Evolutionary conservation across 495 filamentous ascomycete genomes (phyloP), one percentile per base, ranked within the genome.

Genomic region (Neurospora tetraspora): DNA sequence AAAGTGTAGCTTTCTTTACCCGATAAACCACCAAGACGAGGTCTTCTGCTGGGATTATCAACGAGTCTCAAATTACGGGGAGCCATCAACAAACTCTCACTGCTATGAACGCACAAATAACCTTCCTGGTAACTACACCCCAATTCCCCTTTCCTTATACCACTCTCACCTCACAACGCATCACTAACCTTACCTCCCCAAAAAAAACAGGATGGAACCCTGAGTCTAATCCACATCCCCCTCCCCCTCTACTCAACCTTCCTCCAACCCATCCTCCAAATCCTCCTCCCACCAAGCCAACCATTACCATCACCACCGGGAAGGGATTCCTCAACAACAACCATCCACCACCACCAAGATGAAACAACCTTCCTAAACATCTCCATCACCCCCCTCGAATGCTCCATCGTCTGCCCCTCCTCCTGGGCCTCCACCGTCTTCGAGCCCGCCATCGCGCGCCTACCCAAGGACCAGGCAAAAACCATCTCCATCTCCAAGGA

Each of bases 201-300:
- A 20, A 11, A 10, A 36, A 5, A 20, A 73, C 74, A 99, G 96
- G 94, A 97, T 75, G 93, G 93, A 75, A 89, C 89, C 70, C 85
- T 98, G 74, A 93, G 89, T 77, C 86, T 99, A 71, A 93, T 98
- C 73, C 94, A 97, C 80, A 96, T 99, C 70, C 94, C 96, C 2
- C 81, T 97, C 68, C 83, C 90, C 38, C 85, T 95, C 40, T 98
- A 98, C 78, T 86, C 91, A 3, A 87, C 85, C 73, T 94, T 97
- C 78, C 83, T 97, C 43, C 91, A 96, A 76, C 88, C 94, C 0
- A 92, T 99, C 69, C 85, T 97, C 20, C 88, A 89, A 77, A 85
- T 98, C n/a, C 87, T 98, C 38, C 90, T 97, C 45, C 91, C 91
- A 40, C 86, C 86, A 69, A 83, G 68, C 74, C 78, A 80, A 78